Base-by-base conservation (phyloP, 139 green algal species). In the Picochlorum sp. region DNA sequence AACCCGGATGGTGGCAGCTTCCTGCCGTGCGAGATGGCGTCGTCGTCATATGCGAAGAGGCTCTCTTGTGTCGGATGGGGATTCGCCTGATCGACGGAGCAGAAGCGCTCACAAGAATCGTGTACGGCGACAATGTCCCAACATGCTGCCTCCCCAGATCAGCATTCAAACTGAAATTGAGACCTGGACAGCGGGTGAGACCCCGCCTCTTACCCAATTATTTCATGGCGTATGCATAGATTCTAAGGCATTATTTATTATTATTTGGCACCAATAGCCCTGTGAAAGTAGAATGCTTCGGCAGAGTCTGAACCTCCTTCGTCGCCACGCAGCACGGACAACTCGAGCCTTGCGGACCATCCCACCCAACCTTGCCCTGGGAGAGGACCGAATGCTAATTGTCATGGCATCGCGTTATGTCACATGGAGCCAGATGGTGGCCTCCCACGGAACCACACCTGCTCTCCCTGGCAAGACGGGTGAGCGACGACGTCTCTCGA, bases 1-100 rank as follows among this genome's bases (percentile, higher is more conserved):
- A 85, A 67, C 83, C 86, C 0, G 89, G 90, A 34, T 97, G 89
- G 81, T 97, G 91, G 90, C 64, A 62, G 7, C 65, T 97, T 62
- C 89, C 91, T 14, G 90, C 89, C 2, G 89, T 95, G 45, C 75
- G 74, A 16, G 38, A 49, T 11, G 82, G 86, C 11, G 59, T 69
- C 37, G 86, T 98, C 14, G 97, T 82, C 62, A 71, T 94, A 9
- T 67, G 79, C 13, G 77, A 96, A 15, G 57, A 74, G 0, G 61
- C 68, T 13, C 69, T 88, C 21, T 77, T 92, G 51, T 71, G 61
- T 10, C 72, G 82, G 2, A 62, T 85, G 2, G 91, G 92, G 0
- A 88, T 88, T 7, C 65, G 86, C 60, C 95, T 77, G 74, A 84
- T 96, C 38, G 79, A 96, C 47, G 92, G 90, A 4, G 74, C 89